Evolutionary conservation across 768 basidiomycete species (phyloP), one percentile per base, ranked within the genome.

Genomic region (Hygrocybe coccinea): DNA sequence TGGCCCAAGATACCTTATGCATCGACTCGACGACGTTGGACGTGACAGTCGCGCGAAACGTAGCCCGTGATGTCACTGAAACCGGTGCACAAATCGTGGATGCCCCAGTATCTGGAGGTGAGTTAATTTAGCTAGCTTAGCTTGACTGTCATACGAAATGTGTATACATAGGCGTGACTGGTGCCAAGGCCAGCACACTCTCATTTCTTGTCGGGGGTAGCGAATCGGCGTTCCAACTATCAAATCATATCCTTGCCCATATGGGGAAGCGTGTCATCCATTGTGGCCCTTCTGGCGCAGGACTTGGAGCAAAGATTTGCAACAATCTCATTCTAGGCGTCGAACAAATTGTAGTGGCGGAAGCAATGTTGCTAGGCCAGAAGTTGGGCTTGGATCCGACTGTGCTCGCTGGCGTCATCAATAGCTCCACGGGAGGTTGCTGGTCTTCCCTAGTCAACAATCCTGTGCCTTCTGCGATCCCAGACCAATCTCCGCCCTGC

Each of bases 21-120:
- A 89, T 97, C 50, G 94, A 97, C 69, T 91, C 89, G 7, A 97
- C 95, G 8, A 95, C 95, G 0, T 76, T 95, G 37, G 92, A 95
- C 62, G 87, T 94, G 5, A 75, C 75, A 6, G 82, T 87, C 8
- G 86, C 93, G 0, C 82, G 82, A 39, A 69, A 78, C 29, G 83
- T 95, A 10, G 81, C 91, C 0, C 56, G 66, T 9, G 71, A 77
- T 21, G 80, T 89, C 1, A 73, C 71, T 9, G 55, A 64, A 12
- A 71, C 76, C 24, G 85, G 87, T 22, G 90, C 85, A 6, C 71
- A 71, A 38, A 92, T 97, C 83, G 78, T 97, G 19, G 95, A 97
- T 66, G 93, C 95, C 5, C 95, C 95, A 2, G 94, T 97, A 1
- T 94, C 91, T 47, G 95, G 95, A 54, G 94, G 91, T 88, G 66